These are phyloP conservation scores for Mrakia gelida DNA, from an alignment of 768 basidiomycete genomes.

Conservation along the genomic window DNA sequence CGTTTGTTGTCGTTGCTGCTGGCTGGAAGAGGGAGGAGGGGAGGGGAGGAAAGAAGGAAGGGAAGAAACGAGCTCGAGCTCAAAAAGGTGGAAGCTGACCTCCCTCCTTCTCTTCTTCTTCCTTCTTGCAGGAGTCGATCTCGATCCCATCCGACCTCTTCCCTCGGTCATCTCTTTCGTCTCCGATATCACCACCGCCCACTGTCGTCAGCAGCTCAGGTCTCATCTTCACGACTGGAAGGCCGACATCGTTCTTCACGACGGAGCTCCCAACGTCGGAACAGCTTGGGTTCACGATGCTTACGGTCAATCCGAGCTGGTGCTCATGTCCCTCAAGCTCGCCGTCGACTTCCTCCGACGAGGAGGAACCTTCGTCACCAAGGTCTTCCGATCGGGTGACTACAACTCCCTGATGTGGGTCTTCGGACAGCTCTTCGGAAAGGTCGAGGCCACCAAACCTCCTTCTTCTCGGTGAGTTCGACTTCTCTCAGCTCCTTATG, in stretches of 20 bases:
- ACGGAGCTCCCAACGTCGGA: conserved; percentile 99
- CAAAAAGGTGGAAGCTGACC: not conserved
- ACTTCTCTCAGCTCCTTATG: not conserved
- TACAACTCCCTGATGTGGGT: conserved; percentile 99
- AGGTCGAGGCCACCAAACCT: conserved; percentile 97
- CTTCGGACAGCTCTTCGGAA: conserved; percentile 89
- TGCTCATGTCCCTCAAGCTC: conserved; percentile 88
- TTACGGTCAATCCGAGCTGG: conserved; percentile 92
- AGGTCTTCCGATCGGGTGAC: conserved; percentile 96
- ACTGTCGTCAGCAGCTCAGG: conserved; percentile 81
- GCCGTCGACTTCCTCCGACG: conserved; percentile 90
- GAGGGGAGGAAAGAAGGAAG: not conserved
- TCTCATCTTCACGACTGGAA: conserved; percentile 96
- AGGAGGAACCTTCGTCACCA: conserved; percentile 94
- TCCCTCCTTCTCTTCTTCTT: not conserved
- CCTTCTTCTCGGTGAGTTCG: conserved; percentile 79
- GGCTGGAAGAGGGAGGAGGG: not conserved
- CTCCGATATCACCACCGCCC: conserved; percentile 86
- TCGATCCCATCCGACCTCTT: conserved; percentile 93
- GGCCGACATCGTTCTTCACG: conserved; percentile 95
- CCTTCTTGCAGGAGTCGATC: conserved; percentile 74
- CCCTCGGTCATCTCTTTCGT: conserved; percentile 87
- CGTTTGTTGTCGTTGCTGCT: not conserved
- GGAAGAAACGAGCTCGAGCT: not conserved
- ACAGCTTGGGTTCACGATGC: conserved; percentile 99